Conservation (phyloP, 495 filamentous ascomycete genomes). For the Podospora didyma region DNA sequence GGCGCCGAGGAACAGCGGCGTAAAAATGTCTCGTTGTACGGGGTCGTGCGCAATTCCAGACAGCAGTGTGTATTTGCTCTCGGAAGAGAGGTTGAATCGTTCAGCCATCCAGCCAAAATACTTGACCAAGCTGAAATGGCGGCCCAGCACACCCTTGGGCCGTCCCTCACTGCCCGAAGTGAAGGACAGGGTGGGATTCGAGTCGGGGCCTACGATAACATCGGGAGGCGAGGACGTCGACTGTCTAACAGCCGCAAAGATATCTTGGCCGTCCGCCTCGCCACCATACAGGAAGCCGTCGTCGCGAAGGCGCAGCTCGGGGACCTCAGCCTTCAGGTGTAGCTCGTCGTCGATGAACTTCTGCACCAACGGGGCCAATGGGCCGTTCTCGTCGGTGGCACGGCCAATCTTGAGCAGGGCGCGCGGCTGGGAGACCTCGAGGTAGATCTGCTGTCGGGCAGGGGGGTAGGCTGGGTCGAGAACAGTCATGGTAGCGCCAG, state of each 20-base stretch:
- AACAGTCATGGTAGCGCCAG: constrained; percentile 70
- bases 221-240: constrained; percentile 58
- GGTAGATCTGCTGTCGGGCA: constrained; percentile 81
- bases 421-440: constrained; percentile 80
- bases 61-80: constrained; percentile 82
- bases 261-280: constrained; percentile 57
- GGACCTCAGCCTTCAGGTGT: constrained; percentile 69
- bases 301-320: constrained; percentile 67
- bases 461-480: constrained; percentile 89
- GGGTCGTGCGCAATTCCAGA: constrained; percentile 86
- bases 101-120: constrained; percentile 94
- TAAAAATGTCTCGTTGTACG: constrained; percentile 92
- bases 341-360: constrained; percentile 72
- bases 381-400: constrained; percentile 71
- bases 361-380: constrained; percentile 64
- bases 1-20: constrained; percentile 82
- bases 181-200: constrained; percentile 76
- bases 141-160: constrained; percentile 71
- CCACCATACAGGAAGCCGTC: constrained; percentile 75
- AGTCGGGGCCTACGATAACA: constrained; percentile 86
- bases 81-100: constrained; percentile 66
- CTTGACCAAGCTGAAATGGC: constrained; percentile 82
- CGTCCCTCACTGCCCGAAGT: constrained; percentile 83
- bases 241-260: constrained; percentile 51
- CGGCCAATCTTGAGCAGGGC: constrained; percentile 78